Conservation (phyloP, 225 moss, liverwort and hornwort genomes). For the Polytrichum commune region DNA sequence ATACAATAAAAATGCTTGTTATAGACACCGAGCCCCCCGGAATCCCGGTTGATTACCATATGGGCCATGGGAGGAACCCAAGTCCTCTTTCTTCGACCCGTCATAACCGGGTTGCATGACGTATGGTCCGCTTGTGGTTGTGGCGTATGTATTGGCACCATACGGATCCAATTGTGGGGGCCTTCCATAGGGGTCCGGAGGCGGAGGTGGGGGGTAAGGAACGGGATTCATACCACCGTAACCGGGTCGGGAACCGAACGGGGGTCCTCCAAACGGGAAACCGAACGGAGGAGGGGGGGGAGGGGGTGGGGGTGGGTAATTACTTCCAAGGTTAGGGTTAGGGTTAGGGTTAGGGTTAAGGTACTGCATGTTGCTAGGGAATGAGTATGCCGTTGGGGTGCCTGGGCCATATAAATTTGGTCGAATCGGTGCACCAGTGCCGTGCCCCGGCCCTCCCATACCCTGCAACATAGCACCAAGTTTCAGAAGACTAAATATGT, state of each 20-base stretch:
- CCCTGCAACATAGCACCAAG: too few species aligned
- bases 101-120: neutral
- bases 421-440: too few species aligned
- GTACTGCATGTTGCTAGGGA: too few species aligned
- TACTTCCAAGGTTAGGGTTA: too few species aligned
- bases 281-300: slow-evolving; percentile 9
- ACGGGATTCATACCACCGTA: neutral
- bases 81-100: neutral
- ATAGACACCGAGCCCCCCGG: too few species aligned
- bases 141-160: slow-evolving; percentile 1
- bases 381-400: too few species aligned
- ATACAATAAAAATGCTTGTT: too few species aligned
- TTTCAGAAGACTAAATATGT: too few species aligned
- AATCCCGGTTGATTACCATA: neutral
- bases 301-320: neutral
- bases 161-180: slow-evolving; percentile 3
- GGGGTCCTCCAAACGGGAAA: slow-evolving; percentile 3
- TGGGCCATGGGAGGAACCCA: neutral
- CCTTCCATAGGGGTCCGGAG: too few species aligned
- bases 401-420: too few species aligned
- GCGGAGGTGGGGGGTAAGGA: slow-evolving; percentile 5
- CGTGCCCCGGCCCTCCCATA: too few species aligned
- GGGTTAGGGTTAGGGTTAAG: too few species aligned
- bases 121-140: slow-evolving; percentile 15
- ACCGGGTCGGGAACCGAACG: slow-evolving; percentile 1